These are phyloP conservation scores for Prunus davidiana DNA, from an alignment of 306 rosid species.

Conservation along the genomic window DNA sequence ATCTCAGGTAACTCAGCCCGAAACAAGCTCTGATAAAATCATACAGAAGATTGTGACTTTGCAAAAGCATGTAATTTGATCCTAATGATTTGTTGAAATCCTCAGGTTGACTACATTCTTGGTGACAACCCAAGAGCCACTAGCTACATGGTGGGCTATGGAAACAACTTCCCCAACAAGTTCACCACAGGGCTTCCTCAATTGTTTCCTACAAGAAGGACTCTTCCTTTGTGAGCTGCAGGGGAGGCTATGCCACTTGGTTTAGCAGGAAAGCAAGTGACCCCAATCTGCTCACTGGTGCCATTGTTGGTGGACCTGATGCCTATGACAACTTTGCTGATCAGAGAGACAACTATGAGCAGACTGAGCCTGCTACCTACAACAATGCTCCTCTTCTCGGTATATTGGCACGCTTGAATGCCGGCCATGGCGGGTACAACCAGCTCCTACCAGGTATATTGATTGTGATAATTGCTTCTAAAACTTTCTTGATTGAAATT, in stretches of 20 bases:
- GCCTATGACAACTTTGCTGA: constrained; percentile 96
- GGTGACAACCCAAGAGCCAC: constrained; percentile 98
- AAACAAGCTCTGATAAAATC: background rate
- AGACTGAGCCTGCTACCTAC: constrained; percentile 98
- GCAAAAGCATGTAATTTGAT: background rate
- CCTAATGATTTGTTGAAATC: constrained; percentile 2
- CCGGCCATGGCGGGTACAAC: constrained; percentile 61
- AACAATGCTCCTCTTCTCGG: constrained; percentile 98
- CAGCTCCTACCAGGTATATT: constrained; percentile 92
- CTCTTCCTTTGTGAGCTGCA: constrained; percentile 75
- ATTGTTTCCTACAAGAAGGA: constrained; percentile 81
- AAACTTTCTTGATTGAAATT: background rate
- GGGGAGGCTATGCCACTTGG: constrained; percentile 96
- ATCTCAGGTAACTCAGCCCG: constrained; percentile 56
- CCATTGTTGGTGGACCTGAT: constrained; percentile 97
- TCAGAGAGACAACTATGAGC: constrained; percentile 89
- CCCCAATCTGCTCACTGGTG: constrained; percentile 83
- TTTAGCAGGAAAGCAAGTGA: constrained; percentile 66
- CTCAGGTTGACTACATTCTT: constrained; percentile 86
- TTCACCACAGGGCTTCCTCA: constrained; percentile 93
- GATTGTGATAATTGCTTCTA: background rate
- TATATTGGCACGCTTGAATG: constrained; percentile 67
- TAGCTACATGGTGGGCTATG: constrained; percentile 95
- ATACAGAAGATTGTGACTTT: background rate
- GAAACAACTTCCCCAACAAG: constrained; percentile 72